Conservation (phyloP, 2,329 filamentous ascomycete species). For the Fusarium transvaalense region DNA sequence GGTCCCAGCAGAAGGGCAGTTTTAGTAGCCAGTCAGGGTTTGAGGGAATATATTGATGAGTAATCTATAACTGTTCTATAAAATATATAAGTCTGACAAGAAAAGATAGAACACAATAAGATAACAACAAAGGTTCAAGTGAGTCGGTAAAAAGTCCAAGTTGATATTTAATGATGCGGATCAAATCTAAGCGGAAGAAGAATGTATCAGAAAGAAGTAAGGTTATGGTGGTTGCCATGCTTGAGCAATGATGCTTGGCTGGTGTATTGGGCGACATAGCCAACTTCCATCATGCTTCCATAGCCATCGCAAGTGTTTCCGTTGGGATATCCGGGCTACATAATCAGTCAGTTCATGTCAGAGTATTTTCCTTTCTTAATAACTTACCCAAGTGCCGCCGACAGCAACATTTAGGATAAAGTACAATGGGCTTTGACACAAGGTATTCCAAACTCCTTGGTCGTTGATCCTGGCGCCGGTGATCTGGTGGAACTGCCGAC, state of each 20-base stretch:
- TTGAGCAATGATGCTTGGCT: not conserved
- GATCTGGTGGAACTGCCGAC: slow-evolving; percentile 58
- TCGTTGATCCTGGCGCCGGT: slow-evolving; percentile 59
- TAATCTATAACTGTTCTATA: not conserved
- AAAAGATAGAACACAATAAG: not conserved
- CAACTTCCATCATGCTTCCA: slow-evolving; percentile 63
- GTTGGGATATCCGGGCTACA: slow-evolving; percentile 61
- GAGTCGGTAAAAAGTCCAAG: too few species aligned
- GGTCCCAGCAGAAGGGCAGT: too few species aligned
- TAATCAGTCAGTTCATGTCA: slow-evolving; percentile 2
- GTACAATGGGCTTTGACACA: slow-evolving; percentile 63
- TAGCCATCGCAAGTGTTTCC: slow-evolving; percentile 57
- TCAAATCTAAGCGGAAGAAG: not conserved
- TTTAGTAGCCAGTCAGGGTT: fast-evolving
- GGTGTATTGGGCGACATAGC: slow-evolving; percentile 59
- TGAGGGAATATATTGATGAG: not conserved
- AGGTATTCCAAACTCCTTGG: slow-evolving; percentile 58
- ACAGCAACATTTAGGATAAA: slow-evolving; percentile 67
- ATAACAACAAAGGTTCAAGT: fast-evolving
- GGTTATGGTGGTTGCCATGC: fast-evolving
- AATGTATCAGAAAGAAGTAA: not conserved
- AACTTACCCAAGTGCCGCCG: slow-evolving; percentile 62
- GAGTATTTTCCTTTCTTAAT: fast-evolving
- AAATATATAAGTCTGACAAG: not conserved
- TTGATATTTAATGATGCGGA: not conserved